Percentiles rank a stretch among this genome's conserved stretches.
Evolutionary conservation across 108 stramenopile genomes (phyloP).

Genomic region (Skeletonema menzelii): DNA sequence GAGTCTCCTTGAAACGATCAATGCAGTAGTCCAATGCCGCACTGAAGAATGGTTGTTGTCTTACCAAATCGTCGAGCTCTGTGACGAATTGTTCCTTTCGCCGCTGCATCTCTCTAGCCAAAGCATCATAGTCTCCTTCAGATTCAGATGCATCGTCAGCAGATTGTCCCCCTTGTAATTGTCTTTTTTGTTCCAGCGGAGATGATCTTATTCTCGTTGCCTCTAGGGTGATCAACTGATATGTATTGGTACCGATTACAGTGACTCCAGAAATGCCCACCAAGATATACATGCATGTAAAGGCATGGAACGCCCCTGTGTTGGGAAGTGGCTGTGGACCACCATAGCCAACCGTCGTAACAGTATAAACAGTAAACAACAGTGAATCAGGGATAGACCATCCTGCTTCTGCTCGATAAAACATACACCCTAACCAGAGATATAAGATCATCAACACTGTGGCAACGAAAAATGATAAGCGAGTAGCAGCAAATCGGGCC

Average conservation of each 20-base stretch:
- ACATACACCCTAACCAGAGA: conserved; percentile 64
- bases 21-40: conserved; percentile 11
- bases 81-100: conserved; percentile 34
- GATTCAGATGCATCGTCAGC: conserved; percentile 9
- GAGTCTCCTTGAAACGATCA: conserved; percentile 44
- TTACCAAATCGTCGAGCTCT: conserved; percentile 39
- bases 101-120: conserved; percentile 15
- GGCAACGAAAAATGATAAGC: conserved; percentile 61
- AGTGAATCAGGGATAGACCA: conserved; percentile 76
- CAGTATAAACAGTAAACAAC: conserved; percentile 83
- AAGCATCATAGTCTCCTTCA: conserved; percentile 7
- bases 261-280: conserved; percentile 82
- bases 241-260: conserved; percentile 81
- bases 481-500: conserved; percentile 69
- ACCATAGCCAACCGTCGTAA: conserved; percentile 88
- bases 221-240: conserved; percentile 81
- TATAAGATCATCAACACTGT: conserved; percentile 62
- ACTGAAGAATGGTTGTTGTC: conserved; percentile 34
- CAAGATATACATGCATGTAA: conserved; percentile 73
- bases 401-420: conserved; percentile 50
- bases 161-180: not conserved
- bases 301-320: conserved; percentile 68
- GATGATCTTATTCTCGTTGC: conserved; percentile 64
- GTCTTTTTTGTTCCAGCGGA: conserved; percentile 12
- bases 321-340: conserved; percentile 64